Conservation (phyloP, 768 basidiomycete species). For the Boletus sp. region DNA sequence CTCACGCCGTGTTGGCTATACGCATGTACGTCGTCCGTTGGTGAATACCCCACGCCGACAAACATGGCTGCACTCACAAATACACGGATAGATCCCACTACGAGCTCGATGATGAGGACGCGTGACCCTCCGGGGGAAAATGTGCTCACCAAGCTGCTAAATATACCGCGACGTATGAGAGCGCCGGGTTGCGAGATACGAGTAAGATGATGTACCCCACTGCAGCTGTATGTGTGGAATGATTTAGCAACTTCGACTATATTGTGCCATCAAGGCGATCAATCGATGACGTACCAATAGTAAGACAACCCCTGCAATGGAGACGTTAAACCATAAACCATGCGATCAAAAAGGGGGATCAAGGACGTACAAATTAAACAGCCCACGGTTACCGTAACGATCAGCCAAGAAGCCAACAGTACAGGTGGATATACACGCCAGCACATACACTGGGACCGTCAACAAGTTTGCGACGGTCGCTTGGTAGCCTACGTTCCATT, state of each 20-base stretch:
- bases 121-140: not conserved
- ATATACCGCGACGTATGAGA: slow-evolving; percentile 73
- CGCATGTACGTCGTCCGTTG: not conserved
- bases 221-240: slow-evolving; percentile 36
- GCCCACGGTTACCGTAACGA: slow-evolving; percentile 55
- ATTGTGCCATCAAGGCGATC: not conserved
- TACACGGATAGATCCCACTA: slow-evolving; percentile 73
- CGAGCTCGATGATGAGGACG: not conserved
- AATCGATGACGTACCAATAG: slow-evolving; percentile 21
- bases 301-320: slow-evolving; percentile 23
- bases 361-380: slow-evolving; percentile 57
- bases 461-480: slow-evolving; percentile 74
- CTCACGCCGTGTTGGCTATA: slow-evolving; percentile 60
- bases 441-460: slow-evolving; percentile 73
- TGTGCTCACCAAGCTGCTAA: slow-evolving; percentile 60
- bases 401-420: slow-evolving; percentile 63
- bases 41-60: not conserved
- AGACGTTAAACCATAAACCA: not conserved
- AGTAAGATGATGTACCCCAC: slow-evolving; percentile 73
- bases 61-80: slow-evolving; percentile 45
- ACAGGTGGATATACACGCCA: slow-evolving; percentile 68
- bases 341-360: not conserved
- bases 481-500: slow-evolving; percentile 46
- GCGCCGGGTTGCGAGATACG: slow-evolving; percentile 53
- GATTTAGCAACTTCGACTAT: not conserved